phyloP scores from a whole-genome alignment of 257 asterid genomes.

The Salvia miltiorrhiza region DNA sequence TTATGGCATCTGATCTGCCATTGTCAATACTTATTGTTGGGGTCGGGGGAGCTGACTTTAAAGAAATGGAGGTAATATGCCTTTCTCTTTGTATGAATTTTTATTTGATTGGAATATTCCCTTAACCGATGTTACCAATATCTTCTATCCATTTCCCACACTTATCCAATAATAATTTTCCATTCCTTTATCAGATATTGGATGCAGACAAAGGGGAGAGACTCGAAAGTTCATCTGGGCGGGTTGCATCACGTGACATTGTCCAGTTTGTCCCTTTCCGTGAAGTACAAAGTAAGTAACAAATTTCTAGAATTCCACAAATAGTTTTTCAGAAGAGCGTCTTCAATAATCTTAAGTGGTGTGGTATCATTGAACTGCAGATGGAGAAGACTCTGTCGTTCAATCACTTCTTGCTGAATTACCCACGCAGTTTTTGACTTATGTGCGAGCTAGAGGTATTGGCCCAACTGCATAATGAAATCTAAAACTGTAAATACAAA shows the following conservation, averaged over 20 bases:
- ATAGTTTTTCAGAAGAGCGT: not conserved
- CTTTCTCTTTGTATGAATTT: conserved; percentile 8
- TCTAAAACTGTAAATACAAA: conserved; percentile 47
- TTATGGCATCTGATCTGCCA: conserved; percentile 94
- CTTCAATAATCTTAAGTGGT: not conserved
- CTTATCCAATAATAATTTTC: conserved; percentile 6
- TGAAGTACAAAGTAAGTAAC: conserved; percentile 73
- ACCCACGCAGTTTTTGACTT: conserved; percentile 86
- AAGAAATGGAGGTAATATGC: conserved; percentile 92
- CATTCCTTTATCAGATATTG: conserved; percentile 51
- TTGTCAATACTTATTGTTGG: conserved; percentile 92
- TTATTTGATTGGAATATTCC: conserved; percentile 8
- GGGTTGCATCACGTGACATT: conserved; percentile 92
- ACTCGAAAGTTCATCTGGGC: conserved; percentile 81
- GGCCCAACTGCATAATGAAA: conserved; percentile 44
- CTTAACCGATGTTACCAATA: not conserved
- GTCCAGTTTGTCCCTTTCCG: conserved; percentile 96
- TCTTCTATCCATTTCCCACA: not conserved
- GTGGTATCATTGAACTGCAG: conserved; percentile 40
- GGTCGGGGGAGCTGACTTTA: conserved; percentile 98
- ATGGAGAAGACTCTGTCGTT: conserved; percentile 67
- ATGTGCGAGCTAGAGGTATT: conserved; percentile 69
- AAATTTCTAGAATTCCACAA: not conserved
- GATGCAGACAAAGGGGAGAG: conserved; percentile 95
- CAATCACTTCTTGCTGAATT: conserved; percentile 91